A percentile compares a stretch with the other conserved stretches of the same genome.
phyloP scores from a whole-genome alignment of 768 basidiomycete species.

The Royoungia palumana region DNA sequence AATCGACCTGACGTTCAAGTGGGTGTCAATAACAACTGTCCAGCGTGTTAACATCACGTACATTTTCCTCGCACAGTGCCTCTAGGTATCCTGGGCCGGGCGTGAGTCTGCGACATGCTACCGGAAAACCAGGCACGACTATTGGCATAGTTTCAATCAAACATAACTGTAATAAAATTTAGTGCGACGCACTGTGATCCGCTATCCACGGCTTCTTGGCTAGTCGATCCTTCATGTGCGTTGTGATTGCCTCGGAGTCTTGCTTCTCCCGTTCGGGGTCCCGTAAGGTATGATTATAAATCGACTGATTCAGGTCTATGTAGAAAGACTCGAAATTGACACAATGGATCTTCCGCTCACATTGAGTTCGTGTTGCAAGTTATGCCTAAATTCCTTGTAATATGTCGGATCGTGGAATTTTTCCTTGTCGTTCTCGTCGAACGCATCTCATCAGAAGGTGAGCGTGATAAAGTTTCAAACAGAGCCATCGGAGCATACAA shows the following conservation, averaged over 20 bases:
- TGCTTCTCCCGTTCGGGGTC: constrained; percentile 35
- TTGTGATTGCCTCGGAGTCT: constrained; percentile 35
- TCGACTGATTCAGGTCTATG: constrained; percentile 11
- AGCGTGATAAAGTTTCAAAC: neutral
- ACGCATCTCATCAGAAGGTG: constrained; percentile 20
- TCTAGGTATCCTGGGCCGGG: constrained; percentile 69
- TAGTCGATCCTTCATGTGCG: constrained; percentile 48
- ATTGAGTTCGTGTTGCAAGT: constrained; percentile 49
- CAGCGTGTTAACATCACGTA: neutral
- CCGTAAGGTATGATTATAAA: constrained; percentile 40
- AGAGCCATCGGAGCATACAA: constrained; percentile 29
- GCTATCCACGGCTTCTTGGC: constrained; percentile 60
- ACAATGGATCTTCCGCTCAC: neutral
- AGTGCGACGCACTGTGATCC: constrained; percentile 33
- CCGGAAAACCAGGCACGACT: constrained; percentile 56
- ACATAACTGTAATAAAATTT: neutral
- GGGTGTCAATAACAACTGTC: neutral
- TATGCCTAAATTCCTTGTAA: constrained; percentile 47
- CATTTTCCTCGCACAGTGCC: constrained; percentile 61
- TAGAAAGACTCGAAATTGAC: neutral
- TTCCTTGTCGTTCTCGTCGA: constrained; percentile 50
- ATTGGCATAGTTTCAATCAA: neutral
- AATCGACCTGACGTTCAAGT: constrained; percentile 38
- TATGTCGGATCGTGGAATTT: constrained; percentile 46
- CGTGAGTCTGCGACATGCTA: constrained; percentile 61